Evolutionary conservation across 495 filamentous ascomycete genomes (phyloP).

Genomic region (Lophiotrema nucula): DNA sequence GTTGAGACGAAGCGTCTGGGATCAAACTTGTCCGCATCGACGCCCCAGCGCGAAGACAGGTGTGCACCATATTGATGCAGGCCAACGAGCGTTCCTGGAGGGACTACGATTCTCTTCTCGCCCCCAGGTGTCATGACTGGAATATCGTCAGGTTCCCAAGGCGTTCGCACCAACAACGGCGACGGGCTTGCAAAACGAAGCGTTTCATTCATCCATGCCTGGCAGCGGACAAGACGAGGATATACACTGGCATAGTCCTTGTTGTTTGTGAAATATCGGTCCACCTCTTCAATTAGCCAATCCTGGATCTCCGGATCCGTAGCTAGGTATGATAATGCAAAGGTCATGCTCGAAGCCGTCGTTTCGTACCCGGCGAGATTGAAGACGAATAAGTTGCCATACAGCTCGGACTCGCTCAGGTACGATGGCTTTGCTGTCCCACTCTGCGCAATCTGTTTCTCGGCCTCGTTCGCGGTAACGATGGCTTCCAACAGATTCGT

Average conservation of each 20-base stretch:
- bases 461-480: slow-evolving; percentile 11
- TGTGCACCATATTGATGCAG: slow-evolving; percentile 6
- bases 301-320: slow-evolving; percentile 23
- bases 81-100: not conserved
- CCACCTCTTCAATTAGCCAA: slow-evolving; percentile 28
- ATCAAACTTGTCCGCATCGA: slow-evolving; percentile 6
- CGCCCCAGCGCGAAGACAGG: slow-evolving; percentile 9
- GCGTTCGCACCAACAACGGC: slow-evolving; percentile 4
- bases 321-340: slow-evolving; percentile 14
- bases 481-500: slow-evolving; percentile 9
- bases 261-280: not conserved
- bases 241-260: slow-evolving; percentile 5
- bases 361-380: slow-evolving; percentile 31
- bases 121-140: not conserved
- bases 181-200: slow-evolving; percentile 13
- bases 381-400: slow-evolving; percentile 31
- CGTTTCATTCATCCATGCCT: slow-evolving; percentile 17
- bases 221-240: slow-evolving; percentile 11
- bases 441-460: slow-evolving; percentile 3
- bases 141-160: not conserved
- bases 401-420: slow-evolving; percentile 16
- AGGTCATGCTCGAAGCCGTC: slow-evolving; percentile 20
- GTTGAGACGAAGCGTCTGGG: slow-evolving; percentile 15
- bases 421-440: not conserved
- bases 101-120: not conserved